phyloP scores from a whole-genome alignment of 805 yeast genomes.

The Blastobotrys chiropterorum region DNA sequence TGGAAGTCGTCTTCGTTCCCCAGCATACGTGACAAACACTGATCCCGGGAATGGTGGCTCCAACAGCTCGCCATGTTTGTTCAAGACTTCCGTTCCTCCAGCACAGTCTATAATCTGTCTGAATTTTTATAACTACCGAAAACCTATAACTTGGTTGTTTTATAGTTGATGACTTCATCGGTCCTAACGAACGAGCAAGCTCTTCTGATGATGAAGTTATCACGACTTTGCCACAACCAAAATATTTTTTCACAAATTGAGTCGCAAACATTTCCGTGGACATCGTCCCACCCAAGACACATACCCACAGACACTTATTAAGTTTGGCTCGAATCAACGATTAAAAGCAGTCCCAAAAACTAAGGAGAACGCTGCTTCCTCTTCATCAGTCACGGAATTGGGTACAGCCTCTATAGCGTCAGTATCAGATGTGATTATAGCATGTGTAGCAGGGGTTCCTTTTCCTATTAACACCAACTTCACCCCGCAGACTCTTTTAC shows the following conservation, averaged over 20 bases:
- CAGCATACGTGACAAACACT: conserved; percentile 48
- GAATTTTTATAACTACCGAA: no score
- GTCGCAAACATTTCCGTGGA: conserved; percentile 54
- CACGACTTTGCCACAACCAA: conserved; percentile 45
- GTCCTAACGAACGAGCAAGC: conserved; percentile 44
- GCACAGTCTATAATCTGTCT: conserved; percentile 61
- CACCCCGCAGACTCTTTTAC: no score
- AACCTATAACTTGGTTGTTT: no score
- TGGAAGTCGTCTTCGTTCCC: conserved; percentile 48
- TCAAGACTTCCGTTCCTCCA: conserved; percentile 50
- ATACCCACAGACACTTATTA: conserved; percentile 41
- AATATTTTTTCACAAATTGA: conserved; percentile 49
- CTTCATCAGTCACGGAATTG: conserved; percentile 38
- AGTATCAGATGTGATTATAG: conserved; percentile 45
- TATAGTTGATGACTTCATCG: conserved; percentile 53
- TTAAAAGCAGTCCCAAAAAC: conserved; percentile 57
- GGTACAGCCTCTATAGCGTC: conserved; percentile 49
- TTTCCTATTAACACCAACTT: no score
- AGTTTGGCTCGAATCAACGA: conserved; percentile 34
- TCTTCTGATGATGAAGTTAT: conserved; percentile 43
- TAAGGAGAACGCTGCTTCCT: conserved; percentile 63
- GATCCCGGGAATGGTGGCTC: conserved; percentile 43
- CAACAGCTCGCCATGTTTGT: conserved; percentile 37
- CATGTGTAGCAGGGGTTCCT: conserved; percentile 55
- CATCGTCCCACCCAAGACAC: conserved; percentile 71